phyloP scores from a whole-genome alignment of 2,329 filamentous ascomycete species.

The Fusarium brachygibbosum region DNA sequence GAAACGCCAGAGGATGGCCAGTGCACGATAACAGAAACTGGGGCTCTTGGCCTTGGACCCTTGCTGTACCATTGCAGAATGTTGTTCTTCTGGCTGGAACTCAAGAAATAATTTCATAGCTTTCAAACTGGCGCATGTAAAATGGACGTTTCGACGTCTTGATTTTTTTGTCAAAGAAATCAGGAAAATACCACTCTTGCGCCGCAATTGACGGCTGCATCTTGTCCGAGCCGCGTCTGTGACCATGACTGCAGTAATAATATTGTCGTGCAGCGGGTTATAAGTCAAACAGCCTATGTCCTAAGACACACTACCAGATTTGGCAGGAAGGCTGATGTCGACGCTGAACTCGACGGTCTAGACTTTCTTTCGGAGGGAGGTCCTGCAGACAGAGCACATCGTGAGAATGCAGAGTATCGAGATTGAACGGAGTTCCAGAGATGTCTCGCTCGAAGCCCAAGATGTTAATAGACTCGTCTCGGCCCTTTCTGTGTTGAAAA shows the following conservation, averaged over 20 bases:
- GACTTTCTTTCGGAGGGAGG: constrained; percentile 27
- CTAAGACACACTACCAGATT: constrained; percentile 38
- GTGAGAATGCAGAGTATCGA: constrained; percentile 27
- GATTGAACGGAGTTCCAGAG: constrained; percentile 4
- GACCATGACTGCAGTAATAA: constrained; percentile 41
- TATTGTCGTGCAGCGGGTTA: constrained; percentile 43
- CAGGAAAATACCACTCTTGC: not conserved
- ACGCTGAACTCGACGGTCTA: constrained; percentile 40
- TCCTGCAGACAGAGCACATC: constrained; percentile 11
- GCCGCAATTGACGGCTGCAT: constrained; percentile 20
- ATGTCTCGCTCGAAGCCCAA: not conserved
- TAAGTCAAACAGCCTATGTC: constrained; percentile 30
- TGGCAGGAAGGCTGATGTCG: constrained; percentile 41
- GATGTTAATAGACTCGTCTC: not conserved
- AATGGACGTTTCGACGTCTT: not conserved
- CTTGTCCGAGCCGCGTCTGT: constrained; percentile 34
- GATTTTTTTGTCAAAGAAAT: not conserved
- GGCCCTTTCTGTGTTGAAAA: not conserved
- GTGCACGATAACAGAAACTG: constrained; percentile 42
- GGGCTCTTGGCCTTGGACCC: constrained; percentile 27
- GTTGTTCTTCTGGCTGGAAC: not conserved
- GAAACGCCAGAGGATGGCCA: constrained; percentile 37
- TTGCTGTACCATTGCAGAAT: constrained; percentile 23
- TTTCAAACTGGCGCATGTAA: not conserved
- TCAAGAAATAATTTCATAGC: not conserved